Base-by-base conservation (phyloP, 2,329 filamentous ascomycete species). In the Grosmannia huntii region DNA sequence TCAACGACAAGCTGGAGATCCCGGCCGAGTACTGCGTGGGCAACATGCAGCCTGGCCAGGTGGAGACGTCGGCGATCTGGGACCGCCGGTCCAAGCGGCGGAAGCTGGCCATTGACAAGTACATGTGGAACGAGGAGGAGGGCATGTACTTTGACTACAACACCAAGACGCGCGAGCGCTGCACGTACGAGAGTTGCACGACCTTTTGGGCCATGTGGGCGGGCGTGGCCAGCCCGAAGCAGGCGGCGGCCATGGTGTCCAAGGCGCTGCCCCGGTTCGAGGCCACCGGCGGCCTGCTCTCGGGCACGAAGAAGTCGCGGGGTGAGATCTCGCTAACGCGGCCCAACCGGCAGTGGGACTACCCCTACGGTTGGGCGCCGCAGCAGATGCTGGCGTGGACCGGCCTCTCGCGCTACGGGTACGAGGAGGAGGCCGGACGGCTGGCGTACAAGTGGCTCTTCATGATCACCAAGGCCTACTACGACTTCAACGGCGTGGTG, bases 141-240 rank as follows among this genome's bases (percentile, higher is more conserved):
- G 92, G 92, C 60, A 95, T 97, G 89, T 99, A 90, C 77, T 97
- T 97, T 68, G 94, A 99, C 73, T 99, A 97, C 71, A 81, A 99
- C 73, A 95, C 90, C 0, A 84, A 80, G 62, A 89, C 86, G 71
- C 83, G 90, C 68, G 73, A 90, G 72, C 89, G 87, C 66, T 90
- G 84, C 64, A 82, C 79, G 16, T 97, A 97, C 70, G 94, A 97
- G 74, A 88, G 83, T 63, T 90, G 87, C 57, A 99, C 94, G 3
- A 96, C 91, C 0, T 91, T 97, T 74, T 99, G 94, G 94, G 84
- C 94, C 4, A 87, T 99, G 74, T 99, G 94, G 92, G 90, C 92
- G 14, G 92, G 92, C 57, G 84, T 94, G 54, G 86, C 89, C 16
- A 87, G 86, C 36, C 91, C 91, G 3, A 83, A 83, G 60, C 92